These are phyloP conservation scores for Phytophthora chlamydospora DNA, from an alignment of 352 stramenopile genomes.

Conservation along the genomic window DNA sequence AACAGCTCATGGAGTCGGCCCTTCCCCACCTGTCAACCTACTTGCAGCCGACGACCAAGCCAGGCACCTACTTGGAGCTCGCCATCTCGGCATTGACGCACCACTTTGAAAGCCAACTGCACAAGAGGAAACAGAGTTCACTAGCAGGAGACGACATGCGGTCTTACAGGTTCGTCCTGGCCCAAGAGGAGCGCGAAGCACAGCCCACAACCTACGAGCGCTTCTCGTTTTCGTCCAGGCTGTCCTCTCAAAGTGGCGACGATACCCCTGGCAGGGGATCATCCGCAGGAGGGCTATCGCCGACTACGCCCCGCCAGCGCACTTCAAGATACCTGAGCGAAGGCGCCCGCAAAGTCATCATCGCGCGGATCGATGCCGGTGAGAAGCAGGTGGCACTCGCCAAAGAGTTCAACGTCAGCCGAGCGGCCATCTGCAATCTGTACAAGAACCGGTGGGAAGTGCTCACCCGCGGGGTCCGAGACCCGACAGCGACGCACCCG, in stretches of 20 bases:
- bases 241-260: conserved; percentile 2
- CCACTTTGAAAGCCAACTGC: conserved; percentile 19
- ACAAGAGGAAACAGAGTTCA: conserved; percentile 9
- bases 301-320: neutral
- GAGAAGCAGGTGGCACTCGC: conserved; percentile 49
- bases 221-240: neutral
- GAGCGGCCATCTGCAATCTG: conserved; percentile 49
- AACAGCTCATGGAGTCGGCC: conserved; percentile 9
- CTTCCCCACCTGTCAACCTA: conserved; percentile 11
- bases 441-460: conserved; percentile 49
- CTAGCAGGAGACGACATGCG: neutral
- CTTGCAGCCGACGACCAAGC: conserved; percentile 9
- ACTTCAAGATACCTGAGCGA: conserved; percentile 16
- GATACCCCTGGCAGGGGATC: conserved; percentile 1
- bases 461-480: conserved; percentile 25
- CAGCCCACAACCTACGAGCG: conserved; percentile 2
- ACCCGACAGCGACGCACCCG: conserved; percentile 13
- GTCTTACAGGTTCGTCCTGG: neutral
- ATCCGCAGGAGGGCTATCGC: too few relatives aligned
- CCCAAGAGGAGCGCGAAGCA: conserved; percentile 1
- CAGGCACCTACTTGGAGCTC: conserved; percentile 4
- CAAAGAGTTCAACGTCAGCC: conserved; percentile 48
- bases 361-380: conserved; percentile 34
- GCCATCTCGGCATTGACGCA: conserved; percentile 16
- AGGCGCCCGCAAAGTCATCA: conserved; percentile 5